These are phyloP conservation scores for Kregervanrija delftensis DNA, from an alignment of 805 yeast species.

Conservation along the genomic window DNA sequence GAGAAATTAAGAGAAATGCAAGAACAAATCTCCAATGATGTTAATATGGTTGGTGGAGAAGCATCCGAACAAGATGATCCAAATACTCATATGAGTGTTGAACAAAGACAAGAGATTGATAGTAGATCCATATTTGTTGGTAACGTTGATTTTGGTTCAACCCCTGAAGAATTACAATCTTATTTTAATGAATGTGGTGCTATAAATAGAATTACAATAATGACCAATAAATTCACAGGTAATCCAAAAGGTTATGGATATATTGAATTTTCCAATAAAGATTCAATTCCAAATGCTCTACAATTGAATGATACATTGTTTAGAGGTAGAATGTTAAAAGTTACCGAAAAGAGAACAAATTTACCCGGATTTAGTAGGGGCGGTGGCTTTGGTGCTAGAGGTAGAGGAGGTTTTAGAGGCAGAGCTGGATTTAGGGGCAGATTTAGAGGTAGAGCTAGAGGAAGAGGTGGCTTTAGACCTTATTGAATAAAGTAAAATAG, in stretches of 20 bases:
- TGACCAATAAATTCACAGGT: constrained; percentile 67
- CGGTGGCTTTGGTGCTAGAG: constrained; percentile 19
- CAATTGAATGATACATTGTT: constrained; percentile 55
- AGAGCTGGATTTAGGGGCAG: constrained; percentile 19
- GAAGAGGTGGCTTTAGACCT: constrained; percentile 29
- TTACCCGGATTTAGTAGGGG: constrained; percentile 61
- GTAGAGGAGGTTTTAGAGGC: constrained; percentile 18
- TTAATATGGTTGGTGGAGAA: not conserved
- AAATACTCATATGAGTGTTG: constrained; percentile 8
- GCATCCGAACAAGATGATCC: constrained; percentile 3
- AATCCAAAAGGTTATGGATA: constrained; percentile 86
- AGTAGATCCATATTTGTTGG: constrained; percentile 76
- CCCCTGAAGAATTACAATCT: constrained; percentile 73
- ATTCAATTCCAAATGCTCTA: constrained; percentile 60
- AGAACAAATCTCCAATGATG: constrained; percentile 20
- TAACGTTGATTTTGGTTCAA: constrained; percentile 72
- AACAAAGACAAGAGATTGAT: constrained; percentile 58
- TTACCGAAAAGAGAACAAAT: constrained; percentile 73
- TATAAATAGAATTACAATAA: constrained; percentile 73
- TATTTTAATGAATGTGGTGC: constrained; percentile 66
- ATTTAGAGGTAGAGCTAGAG: constrained; percentile 22
- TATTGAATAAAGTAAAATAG: constrained; percentile 13
- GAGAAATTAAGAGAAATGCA: constrained; percentile 55
- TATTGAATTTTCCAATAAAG: constrained; percentile 68
- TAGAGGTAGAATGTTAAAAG: constrained; percentile 66